phyloP scores from a whole-genome alignment of 2,329 filamentous ascomycete species.

The Diaporthe citriasiana region DNA sequence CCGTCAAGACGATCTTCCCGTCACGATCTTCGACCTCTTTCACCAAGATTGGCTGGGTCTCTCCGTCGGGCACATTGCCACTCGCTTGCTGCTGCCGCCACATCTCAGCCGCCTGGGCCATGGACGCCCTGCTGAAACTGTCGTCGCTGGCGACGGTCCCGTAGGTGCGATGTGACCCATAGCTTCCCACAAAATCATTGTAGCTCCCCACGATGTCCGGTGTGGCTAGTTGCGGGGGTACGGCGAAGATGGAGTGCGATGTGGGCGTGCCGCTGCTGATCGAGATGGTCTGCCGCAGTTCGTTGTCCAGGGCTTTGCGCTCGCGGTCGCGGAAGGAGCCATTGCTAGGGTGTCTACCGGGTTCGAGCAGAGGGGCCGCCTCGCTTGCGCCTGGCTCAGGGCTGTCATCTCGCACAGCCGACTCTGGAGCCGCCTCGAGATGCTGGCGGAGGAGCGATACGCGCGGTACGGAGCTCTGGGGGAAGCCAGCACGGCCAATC shows the following conservation, averaged over 20 bases:
- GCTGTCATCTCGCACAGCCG: slow-evolving; percentile 47
- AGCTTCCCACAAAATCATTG: slow-evolving; percentile 79
- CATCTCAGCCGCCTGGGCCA: slow-evolving; percentile 65
- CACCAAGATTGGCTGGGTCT: slow-evolving; percentile 83
- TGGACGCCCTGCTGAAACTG: slow-evolving; percentile 58
- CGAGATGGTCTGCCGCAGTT: slow-evolving; percentile 54
- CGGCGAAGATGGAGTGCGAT: slow-evolving; percentile 67
- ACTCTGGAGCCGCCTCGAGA: slow-evolving; percentile 58
- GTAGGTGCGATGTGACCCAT: slow-evolving; percentile 70
- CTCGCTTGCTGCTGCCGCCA: slow-evolving; percentile 67
- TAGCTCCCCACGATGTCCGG: slow-evolving; percentile 82
- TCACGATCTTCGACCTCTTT: slow-evolving; percentile 87
- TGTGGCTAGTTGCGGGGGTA: slow-evolving; percentile 73
- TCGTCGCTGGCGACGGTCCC: slow-evolving; percentile 63
- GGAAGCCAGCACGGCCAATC: slow-evolving; percentile 44
- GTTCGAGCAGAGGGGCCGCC: slow-evolving; percentile 36
- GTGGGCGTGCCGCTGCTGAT: slow-evolving; percentile 49
- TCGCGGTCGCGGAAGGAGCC: slow-evolving; percentile 60
- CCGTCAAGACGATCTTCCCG: slow-evolving; percentile 84
- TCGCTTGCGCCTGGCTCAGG: slow-evolving; percentile 48
- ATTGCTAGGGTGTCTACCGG: slow-evolving; percentile 44
- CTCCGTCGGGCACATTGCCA: slow-evolving; percentile 65
- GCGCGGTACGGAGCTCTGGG: slow-evolving; percentile 44
- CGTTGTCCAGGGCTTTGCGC: slow-evolving; percentile 61
- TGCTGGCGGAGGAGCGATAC: slow-evolving; percentile 67